These are phyloP conservation scores for Backusella australiensis DNA, from an alignment of 192 early-diverging fungal species.

Conservation along the genomic window DNA sequence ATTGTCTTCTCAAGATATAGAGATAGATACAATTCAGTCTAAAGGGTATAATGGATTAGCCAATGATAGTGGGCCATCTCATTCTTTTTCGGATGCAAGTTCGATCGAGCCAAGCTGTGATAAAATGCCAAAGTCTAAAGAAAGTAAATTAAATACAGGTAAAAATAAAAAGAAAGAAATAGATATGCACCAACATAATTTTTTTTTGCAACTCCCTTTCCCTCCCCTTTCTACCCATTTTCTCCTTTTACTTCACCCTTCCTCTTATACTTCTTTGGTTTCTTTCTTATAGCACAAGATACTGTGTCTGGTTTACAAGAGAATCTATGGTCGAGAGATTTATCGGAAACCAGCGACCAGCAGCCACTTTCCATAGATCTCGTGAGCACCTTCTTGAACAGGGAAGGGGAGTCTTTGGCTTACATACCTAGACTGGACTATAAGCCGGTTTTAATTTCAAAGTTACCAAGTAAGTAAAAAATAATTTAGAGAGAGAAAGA, in stretches of 20 bases:
- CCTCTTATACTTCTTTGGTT: neutral
- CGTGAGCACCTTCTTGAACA: neutral
- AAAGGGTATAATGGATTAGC: neutral
- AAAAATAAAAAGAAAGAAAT: neutral
- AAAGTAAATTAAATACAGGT: neutral
- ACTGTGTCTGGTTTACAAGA: neutral
- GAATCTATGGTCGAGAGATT: neutral
- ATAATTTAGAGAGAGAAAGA: neutral
- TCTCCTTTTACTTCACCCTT: neutral
- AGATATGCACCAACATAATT: neutral
- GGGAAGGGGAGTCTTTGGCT: neutral
- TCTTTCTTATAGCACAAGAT: neutral
- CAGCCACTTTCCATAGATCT: neutral
- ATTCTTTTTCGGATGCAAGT: neutral
- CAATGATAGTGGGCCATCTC: neutral
- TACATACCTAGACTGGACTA: constrained; percentile 28
- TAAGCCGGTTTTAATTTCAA: constrained; percentile 32
- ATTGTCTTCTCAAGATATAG: neutral
- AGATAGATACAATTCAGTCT: neutral
- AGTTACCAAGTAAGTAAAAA: constrained; percentile 33
- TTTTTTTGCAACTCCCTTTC: neutral
- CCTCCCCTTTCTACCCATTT: neutral
- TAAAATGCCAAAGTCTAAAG: neutral
- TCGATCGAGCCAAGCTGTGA: neutral
- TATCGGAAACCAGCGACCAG: neutral